Percentiles rank a stretch among this genome's conserved stretches.
Conservation (phyloP, 2,329 filamentous ascomycete species). For the Cercospora sojina region DNA sequence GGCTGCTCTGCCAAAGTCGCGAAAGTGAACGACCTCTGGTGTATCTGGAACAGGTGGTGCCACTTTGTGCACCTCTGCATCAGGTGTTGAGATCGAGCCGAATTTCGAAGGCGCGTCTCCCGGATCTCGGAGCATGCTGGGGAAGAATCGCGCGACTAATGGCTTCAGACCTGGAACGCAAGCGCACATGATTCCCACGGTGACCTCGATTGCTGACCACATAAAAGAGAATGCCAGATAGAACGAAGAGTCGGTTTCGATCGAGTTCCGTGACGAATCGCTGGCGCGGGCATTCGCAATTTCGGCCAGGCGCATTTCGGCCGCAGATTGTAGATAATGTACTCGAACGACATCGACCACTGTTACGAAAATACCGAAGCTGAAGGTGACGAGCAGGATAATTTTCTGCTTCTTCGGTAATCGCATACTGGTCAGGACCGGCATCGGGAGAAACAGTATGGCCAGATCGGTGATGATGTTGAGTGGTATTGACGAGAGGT, state of each 20-base stretch:
- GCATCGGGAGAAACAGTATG: conserved; percentile 83
- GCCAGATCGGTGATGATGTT: conserved; percentile 91
- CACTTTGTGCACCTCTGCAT: conserved; percentile 14
- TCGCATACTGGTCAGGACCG: conserved; percentile 81
- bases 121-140: conserved; percentile 55
- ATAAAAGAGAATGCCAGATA: conserved; percentile 77
- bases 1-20: conserved; percentile 28
- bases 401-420: conserved; percentile 82
- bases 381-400: conserved; percentile 82
- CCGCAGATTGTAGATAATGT: conserved; percentile 79
- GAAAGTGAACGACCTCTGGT: conserved; percentile 28
- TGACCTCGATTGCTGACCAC: conserved; percentile 93
- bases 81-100: conserved; percentile 28
- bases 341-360: conserved; percentile 87
- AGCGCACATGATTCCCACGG: conserved; percentile 83
- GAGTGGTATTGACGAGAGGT: conserved; percentile 75
- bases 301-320: conserved; percentile 47
- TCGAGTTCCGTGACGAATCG: conserved; percentile 36
- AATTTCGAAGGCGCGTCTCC: conserved; percentile 39
- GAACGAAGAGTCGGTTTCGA: conserved; percentile 57
- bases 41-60: conserved; percentile 15
- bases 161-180: conserved; percentile 93
- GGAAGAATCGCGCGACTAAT: conserved; percentile 65
- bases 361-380: conserved; percentile 81
- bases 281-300: conserved; percentile 26